Base-by-base conservation (phyloP, 345 rosid species). In the Syzygium grande region DNA sequence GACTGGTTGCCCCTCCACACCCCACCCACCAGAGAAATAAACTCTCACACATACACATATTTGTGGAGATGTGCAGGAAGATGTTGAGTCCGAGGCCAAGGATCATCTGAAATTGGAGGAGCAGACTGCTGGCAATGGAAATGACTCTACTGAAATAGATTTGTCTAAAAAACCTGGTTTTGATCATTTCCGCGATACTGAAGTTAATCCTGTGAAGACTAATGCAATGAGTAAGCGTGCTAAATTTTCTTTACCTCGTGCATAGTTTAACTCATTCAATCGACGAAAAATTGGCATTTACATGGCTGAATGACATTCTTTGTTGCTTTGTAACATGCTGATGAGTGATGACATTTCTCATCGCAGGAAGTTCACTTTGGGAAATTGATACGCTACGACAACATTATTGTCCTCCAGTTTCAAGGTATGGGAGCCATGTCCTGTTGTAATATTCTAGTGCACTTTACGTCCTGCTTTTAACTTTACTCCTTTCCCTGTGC, bases 331-430 rank as follows among this genome's bases (percentile, higher is more conserved):
- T 53, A 58, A 49, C 87, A 34, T 21, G 80, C 49, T 34, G 46
- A 73, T 73, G 80, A 73, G 46, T 34, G 80, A 34, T 73, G 84
- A 63, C n/a, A 68, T 55, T 77, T 86, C 13, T 86, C 87, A 51
- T 10, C 85, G 88, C 95, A 98, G 99, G 92, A 89, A 98, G 99
- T 90, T 98, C 99, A 15, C 95, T 98, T 7, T 98, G 98, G 99
- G 99, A 98, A 92, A 93, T 98, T 11, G 98, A 98, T 87, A 89
- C 93, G 43, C 94, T 98, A 68, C 96, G 96, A 25, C 97, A 95
- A 91, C 98, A 96, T 89, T 96, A 98, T 91, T 98, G 99, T 86
- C 98, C 99, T 14, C 95, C 98, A 21, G 98, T 96, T 90, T 98
- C 99, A 86, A 95, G 99, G 99, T 96, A 89, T 86, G 55, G 55